Evolutionary conservation across 1,139 yeast genomes (phyloP), one percentile per base, ranked within the genome.

Genomic region (Candida sp.): DNA sequence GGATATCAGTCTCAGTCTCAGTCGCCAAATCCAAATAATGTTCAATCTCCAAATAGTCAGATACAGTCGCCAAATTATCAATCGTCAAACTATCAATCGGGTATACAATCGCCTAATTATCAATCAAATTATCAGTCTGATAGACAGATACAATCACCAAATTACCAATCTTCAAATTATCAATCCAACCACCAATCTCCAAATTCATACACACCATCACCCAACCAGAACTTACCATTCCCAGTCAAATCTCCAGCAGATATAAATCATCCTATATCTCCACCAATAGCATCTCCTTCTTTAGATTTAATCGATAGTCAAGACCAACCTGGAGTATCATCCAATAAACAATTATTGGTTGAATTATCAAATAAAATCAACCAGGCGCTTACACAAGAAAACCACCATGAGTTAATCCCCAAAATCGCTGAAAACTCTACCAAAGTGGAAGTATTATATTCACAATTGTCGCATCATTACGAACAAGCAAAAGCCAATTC

Each of bases 401-500:
- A 40, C 5, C 45, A 52, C 12, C 39, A 22, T 2, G 47, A 45
- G 11, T 36, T 48, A 30, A 45, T 47, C 22, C 49, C 55, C 5
- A 40, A 37, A n/a, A 42, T 61, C 1, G 58, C 59, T 42, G 50
- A 50, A 23, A 55, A 60, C 40, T 43, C 45, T 4, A 35, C 44
- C 19, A 68, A 68, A 41, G 54, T 68, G 2, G 56, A 56, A 12
- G 68, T 68, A 1, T 55, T 73, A 5, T 56, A 59, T 43, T 48
- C 58, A 1, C 77, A 72, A 46, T 55, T 73, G 21, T 49, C 44
- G 23, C 70, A 67, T 48, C 77, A 73, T 46, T 55, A 61, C 45
- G 62, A 57, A 12, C 75, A 69, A 49, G 78, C 78, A 1, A 39
- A 46, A 6, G 73, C 69, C 6, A 73, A 73, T 51, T 56, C 64